Evolutionary conservation across 192 early-diverging fungal species (phyloP).

Genomic region (Spizellomyces punctatus): DNA sequence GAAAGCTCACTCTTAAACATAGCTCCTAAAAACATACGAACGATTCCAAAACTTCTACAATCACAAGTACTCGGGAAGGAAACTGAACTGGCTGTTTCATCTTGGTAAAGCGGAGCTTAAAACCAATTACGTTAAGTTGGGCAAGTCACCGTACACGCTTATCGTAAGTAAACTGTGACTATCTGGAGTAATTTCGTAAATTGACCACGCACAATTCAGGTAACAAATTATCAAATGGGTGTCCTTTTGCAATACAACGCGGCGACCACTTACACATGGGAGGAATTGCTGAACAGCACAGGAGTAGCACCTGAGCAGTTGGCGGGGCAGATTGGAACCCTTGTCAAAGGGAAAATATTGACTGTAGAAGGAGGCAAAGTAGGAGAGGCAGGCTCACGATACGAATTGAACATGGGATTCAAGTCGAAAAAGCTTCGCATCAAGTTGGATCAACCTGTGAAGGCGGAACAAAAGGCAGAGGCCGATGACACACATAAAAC

Average conservation of each 20-base stretch:
- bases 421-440: slow-evolving; percentile 85
- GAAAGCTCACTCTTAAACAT: no score
- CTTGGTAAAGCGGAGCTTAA: slow-evolving; percentile 90
- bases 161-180: slow-evolving; percentile 49
- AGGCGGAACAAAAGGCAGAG: slow-evolving; percentile 89
- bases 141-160: slow-evolving; percentile 77
- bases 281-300: slow-evolving; percentile 76
- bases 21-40: slow-evolving; percentile 80
- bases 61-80: slow-evolving; percentile 84
- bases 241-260: slow-evolving; percentile 91
- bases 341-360: slow-evolving; percentile 86
- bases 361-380: slow-evolving; percentile 56
- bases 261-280: slow-evolving; percentile 71
- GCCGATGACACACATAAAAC: slow-evolving; percentile 89
- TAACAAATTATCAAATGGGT: slow-evolving; percentile 72
- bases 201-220: neutral
- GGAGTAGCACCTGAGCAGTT: slow-evolving; percentile 71
- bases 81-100: slow-evolving; percentile 95
- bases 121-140: slow-evolving; percentile 79
- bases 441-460: slow-evolving; percentile 83
- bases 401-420: slow-evolving; percentile 75
- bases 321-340: slow-evolving; percentile 66
- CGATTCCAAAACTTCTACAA: slow-evolving; percentile 87
- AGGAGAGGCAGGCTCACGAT: slow-evolving; percentile 57
- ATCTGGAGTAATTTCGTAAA: neutral